Evolutionary conservation across 805 yeast species (phyloP).

Genomic region (Hanseniaspora occidentalis): DNA sequence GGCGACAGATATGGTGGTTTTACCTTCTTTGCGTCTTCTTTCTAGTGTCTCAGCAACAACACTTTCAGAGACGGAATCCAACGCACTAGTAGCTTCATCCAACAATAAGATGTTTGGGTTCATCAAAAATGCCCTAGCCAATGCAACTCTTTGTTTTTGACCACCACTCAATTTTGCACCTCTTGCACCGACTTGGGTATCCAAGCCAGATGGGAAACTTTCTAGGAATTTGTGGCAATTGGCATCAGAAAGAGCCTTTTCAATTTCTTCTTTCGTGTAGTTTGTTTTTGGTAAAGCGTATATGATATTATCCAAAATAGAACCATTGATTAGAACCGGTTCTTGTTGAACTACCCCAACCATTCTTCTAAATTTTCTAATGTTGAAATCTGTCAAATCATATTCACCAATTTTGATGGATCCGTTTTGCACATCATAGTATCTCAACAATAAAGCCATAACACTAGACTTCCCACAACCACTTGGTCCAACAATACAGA

Average conservation of each 20-base stretch:
- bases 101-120: conserved; percentile 70
- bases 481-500: conserved; percentile 93
- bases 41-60: conserved; percentile 65
- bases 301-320: conserved; percentile 68
- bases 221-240: conserved; percentile 59
- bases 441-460: conserved; percentile 63
- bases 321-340: conserved; percentile 78
- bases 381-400: conserved; percentile 49
- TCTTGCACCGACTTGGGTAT: conserved; percentile 76
- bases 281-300: conserved; percentile 46
- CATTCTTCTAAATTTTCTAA: conserved; percentile 58
- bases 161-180: conserved; percentile 91
- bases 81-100: conserved; percentile 92
- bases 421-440: conserved; percentile 70
- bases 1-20: conserved; percentile 80
- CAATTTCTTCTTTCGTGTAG: conserved; percentile 46
- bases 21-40: conserved; percentile 35
- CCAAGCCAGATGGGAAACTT: conserved; percentile 69
- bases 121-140: conserved; percentile 75
- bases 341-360: conserved; percentile 92
- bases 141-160: conserved; percentile 84
- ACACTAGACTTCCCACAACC: conserved; percentile 94
- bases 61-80: conserved; percentile 81
- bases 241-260: conserved; percentile 52
- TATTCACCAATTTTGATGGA: conserved; percentile 50